Base-by-base conservation (phyloP, 2,329 filamentous ascomycete species). In the Fusarium robinianum region DNA sequence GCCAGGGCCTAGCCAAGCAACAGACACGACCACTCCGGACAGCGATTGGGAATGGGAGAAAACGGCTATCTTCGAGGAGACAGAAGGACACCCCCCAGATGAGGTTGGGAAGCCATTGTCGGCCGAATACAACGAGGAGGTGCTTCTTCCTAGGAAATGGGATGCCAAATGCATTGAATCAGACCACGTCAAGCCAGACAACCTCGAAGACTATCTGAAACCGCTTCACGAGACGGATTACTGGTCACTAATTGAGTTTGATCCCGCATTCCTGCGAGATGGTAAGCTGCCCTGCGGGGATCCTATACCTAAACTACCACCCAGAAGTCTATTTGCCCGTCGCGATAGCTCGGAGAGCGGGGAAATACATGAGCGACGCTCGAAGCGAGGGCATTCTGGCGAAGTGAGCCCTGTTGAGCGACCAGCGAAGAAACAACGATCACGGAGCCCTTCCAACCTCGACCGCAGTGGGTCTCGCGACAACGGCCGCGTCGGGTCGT, bases 101-200 rank as follows among this genome's bases (percentile, higher is more conserved):
- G 69, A 72, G n/a, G 70, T 76, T 40, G 72, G 71, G 9, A 74
- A 70, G 45, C 74, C 74, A 14, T 61, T 78, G 2, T 67, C 72
- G 4, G 51, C 58, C 11, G 61, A 64, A 12, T 77, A 73, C 46
- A 70, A 65, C 25, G 72, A 75, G 14, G 68, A 72, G 11, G 67
- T 74, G 6, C 70, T 76, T 21, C 70, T 76, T 25, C 72, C 75
- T 17, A 70, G 69, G 12, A 66, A 71, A 5, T 72, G 70, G 57
- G 67, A 73, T 50, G 67, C 72, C 9, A 66, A 65, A 14, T 69
- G 67, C 41, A 67, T 76, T 32, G 69, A 70, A 29, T 77, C 75
- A 3, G 64, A 68, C 16, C 77, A 70, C 52, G 71, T 72, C 39
- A 69, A 65, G 15, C 66, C 69, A 22, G 66, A 72, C 12, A 73